A percentile compares a stretch with the other conserved stretches of the same genome.
phyloP scores from a whole-genome alignment of 495 filamentous ascomycete genomes.

The Neurospora sp. region DNA sequence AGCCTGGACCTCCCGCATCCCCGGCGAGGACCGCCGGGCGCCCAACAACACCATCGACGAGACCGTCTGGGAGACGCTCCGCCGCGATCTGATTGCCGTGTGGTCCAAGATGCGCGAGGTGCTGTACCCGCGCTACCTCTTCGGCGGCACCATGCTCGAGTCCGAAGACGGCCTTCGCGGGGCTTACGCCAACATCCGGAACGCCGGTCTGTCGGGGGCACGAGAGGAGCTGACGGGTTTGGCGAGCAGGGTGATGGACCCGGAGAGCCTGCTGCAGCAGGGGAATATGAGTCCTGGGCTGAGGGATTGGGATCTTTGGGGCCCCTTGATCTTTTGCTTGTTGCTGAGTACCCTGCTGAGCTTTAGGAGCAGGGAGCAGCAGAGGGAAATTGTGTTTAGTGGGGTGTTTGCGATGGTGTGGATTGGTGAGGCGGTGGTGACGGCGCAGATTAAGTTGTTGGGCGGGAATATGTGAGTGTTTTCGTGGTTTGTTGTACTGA shows the following conservation, averaged over 20 bases:
- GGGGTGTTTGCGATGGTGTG: conserved; percentile 95
- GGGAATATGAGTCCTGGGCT: conserved; percentile 79
- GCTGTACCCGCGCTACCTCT: conserved; percentile 90
- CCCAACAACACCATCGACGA: conserved; percentile 94
- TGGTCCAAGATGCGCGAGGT: conserved; percentile 98
- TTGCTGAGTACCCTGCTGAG: conserved; percentile 78
- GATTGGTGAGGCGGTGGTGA: conserved; percentile 94
- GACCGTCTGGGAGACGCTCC: conserved; percentile 88
- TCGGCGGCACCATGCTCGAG: conserved; percentile 66
- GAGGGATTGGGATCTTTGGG: conserved; percentile 97
- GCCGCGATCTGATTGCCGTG: conserved; percentile 80
- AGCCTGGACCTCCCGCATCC: conserved; percentile 81
- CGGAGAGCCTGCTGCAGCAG: conserved; percentile 48
- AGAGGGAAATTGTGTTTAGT: conserved; percentile 82
- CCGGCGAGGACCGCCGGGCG: conserved; percentile 89
- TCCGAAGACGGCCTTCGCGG: conserved; percentile 44
- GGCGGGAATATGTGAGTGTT: conserved; percentile 88
- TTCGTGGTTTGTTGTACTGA: too few species aligned
- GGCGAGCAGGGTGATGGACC: conserved; percentile 30
- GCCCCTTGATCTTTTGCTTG: conserved; percentile 86
- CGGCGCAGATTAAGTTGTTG: conserved; percentile 94
- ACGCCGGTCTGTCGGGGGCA: conserved; percentile 32
- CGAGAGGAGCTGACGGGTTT: conserved; percentile 26
- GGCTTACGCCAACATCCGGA: conserved; percentile 40
- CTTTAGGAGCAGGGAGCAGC: conserved; percentile 57